Base-by-base conservation (phyloP, 768 basidiomycete species). In the Crucibulum laeve region DNA sequence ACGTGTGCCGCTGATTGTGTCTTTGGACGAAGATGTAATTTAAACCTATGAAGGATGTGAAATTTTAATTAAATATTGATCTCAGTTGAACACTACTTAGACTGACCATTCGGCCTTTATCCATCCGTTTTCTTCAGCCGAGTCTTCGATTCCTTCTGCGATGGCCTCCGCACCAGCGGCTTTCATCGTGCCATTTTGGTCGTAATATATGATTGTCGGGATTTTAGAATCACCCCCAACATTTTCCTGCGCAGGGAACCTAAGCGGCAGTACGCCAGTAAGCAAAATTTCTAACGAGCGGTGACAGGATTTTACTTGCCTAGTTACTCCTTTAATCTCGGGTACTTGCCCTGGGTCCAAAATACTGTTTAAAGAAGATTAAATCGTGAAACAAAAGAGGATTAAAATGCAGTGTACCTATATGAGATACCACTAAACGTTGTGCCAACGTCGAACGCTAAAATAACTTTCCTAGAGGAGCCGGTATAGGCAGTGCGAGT, bases 171-270 rank as follows among this genome's bases (percentile, higher is more conserved):
- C 73, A 0, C 76, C 76, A 4, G 67, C 56, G 0, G 74, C 76
- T 26, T 53, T 62, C 3, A 69, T 57, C 0, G 28, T 25, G 2
- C 72, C 74, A n/a, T 59, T 46, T 6, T 48, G 41, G 44, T 75
- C 74, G 46, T 78, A 78, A 45, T 70, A 71, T 11, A 78, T 44
- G 24, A 74, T 57, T 0, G 73, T 71, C 0, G 73, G 76, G 32
- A 78, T 72, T 45, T 76, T 78, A 18, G 63, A 68, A 41, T 74
- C 68, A 4, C 71, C 68, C 3, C 68, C 69, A n/a, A 66, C 57
- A 3, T 65, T 58, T n/a, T 72, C 68, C 45, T 73, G 73, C 1
- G 65, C 68, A 4, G 73, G 77, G 44, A 67, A 76, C 44, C 76
- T 76, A 34, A 38, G 13, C 1, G 17, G 17, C 5, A 21, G 8